Conservation (phyloP, 1,284 basidiomycete species). For the Tilletia setariae region DNA sequence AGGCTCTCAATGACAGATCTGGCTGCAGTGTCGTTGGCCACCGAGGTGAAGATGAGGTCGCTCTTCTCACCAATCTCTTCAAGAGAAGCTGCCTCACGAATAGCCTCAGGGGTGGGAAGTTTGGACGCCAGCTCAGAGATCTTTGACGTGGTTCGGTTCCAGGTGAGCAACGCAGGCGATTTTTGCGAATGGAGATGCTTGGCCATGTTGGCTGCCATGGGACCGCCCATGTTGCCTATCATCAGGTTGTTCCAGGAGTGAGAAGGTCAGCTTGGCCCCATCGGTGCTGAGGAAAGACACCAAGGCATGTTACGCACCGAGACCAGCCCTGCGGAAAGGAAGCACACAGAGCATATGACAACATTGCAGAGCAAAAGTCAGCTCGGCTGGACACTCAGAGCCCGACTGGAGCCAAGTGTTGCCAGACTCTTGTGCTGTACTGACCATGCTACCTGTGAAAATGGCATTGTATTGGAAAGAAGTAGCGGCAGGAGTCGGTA, state of each 20-base stretch:
- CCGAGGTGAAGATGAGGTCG: conserved; percentile 75
- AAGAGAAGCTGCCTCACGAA: conserved; percentile 62
- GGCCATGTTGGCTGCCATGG: conserved; percentile 74
- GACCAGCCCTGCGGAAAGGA: not conserved
- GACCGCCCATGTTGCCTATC: conserved; percentile 63
- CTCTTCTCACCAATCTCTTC: conserved; percentile 66
- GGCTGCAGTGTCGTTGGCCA: conserved; percentile 72
- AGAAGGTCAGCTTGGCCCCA: conserved; percentile 21
- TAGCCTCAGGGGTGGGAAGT: conserved; percentile 59
- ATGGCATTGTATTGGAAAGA: too few species aligned
- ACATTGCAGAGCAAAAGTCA: too few species aligned
- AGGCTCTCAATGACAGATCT: conserved; percentile 68
- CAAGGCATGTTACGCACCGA: not conserved
- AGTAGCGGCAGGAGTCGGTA: too few species aligned
- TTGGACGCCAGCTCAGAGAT: conserved; percentile 60
- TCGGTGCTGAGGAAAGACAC: not conserved
- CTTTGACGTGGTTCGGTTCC: conserved; percentile 67
- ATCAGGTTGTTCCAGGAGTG: conserved; percentile 20
- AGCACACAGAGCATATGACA: too few species aligned
- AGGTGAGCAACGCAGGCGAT: conserved; percentile 57
- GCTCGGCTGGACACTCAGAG: too few species aligned
- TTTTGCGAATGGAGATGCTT: conserved; percentile 55
- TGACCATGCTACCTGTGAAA: too few species aligned
- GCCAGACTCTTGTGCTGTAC: too few species aligned
- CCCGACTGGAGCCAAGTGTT: too few species aligned